Evolutionary conservation across 106 monocot genomes (phyloP), one percentile per base, ranked within the genome.

Genomic region (Chionographis japonica): DNA sequence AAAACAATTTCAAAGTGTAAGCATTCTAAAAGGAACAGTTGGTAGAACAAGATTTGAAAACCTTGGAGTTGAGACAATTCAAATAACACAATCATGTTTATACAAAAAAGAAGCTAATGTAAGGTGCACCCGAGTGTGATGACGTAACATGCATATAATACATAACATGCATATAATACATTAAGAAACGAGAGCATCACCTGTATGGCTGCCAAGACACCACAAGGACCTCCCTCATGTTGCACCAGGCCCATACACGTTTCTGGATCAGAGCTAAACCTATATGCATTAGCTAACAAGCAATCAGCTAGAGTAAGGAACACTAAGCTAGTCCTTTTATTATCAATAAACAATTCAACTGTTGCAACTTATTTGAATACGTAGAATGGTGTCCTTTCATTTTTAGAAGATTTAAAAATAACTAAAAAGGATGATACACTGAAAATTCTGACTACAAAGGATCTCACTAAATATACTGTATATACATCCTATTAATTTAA

Each of bases 221-320:
- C 97, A 79, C 97, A 98, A 42, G 92, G 92, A 35, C 97, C 97
- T 61, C 92, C 97, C 74, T 98, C 92, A 74, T 93, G 97, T 58
- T 98, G 97, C 50, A 98, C 97, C 58, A 98, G 76, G 52, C 97
- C 97, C 71, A 98, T 79, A 65, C 73, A 80, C 56, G 97, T 98
- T 62, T 92, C 92, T 60, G 80, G 89, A 77, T 98, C 93, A 72
- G 97, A 85, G 85, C 97, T 98, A 79, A 98, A 98, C 72, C 97
- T 98, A 75, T 68, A 68, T 40, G 63, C 51, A 83, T 70, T 41
- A 65, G 35, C 36, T 57, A 54, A 68, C 12, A 56, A 19, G 36
- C 50, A 65, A 63, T 74, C 35, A 79, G 50, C 6, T 12, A 17
- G 42, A 16, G 15, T 40, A 38, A 60, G 76, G 27, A 27, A 27